A percentile compares a stretch with the other conserved stretches of the same genome.
Conservation (phyloP, 768 basidiomycete genomes). For the Rhodosporidiobolus sp. region DNA sequence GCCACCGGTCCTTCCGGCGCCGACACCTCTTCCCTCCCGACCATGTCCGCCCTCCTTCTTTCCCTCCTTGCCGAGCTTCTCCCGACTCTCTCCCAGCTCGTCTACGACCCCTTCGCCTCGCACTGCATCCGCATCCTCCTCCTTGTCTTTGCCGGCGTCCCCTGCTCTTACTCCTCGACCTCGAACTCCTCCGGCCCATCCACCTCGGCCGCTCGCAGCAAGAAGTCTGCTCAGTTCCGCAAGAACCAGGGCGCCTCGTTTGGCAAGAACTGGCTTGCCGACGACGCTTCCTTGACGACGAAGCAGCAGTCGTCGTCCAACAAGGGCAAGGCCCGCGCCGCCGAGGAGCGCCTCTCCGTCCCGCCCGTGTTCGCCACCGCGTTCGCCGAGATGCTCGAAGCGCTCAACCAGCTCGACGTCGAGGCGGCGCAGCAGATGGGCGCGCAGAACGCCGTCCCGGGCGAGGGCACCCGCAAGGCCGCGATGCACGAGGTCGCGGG, state of each 20-base stretch:
- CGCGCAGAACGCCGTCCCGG: slow-evolving; percentile 13
- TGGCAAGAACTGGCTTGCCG: slow-evolving; percentile 60
- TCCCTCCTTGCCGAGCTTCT: slow-evolving; percentile 62
- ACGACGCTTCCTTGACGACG: slow-evolving; percentile 48
- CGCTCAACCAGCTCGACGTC: slow-evolving; percentile 45
- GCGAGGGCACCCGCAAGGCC: slow-evolving; percentile 34
- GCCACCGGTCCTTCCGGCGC: slow-evolving; percentile 26
- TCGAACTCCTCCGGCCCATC: neutral
- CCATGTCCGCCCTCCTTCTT: slow-evolving; percentile 49
- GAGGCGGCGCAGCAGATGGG: slow-evolving; percentile 2
- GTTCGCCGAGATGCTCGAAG: slow-evolving; percentile 40
- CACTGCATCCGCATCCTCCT: slow-evolving; percentile 82
- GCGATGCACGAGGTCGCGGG: slow-evolving; percentile 38
- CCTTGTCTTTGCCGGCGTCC: slow-evolving; percentile 64
- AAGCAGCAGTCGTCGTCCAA: slow-evolving; percentile 35
- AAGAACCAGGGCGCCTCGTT: slow-evolving; percentile 58
- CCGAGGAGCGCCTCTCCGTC: slow-evolving; percentile 55
- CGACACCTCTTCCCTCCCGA: slow-evolving; percentile 43
- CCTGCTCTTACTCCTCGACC: slow-evolving; percentile 9
- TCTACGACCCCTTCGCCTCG: slow-evolving; percentile 84
- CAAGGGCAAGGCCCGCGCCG: slow-evolving; percentile 38
- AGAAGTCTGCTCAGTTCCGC: slow-evolving; percentile 78
- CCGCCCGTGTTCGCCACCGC: slow-evolving; percentile 51
- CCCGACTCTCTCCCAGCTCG: slow-evolving; percentile 60
- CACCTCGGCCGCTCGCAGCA: slow-evolving; percentile 51